Evolutionary conservation across 371 early-diverging fungal species (phyloP).

Genomic region (Cokeromyces recurvatus): DNA sequence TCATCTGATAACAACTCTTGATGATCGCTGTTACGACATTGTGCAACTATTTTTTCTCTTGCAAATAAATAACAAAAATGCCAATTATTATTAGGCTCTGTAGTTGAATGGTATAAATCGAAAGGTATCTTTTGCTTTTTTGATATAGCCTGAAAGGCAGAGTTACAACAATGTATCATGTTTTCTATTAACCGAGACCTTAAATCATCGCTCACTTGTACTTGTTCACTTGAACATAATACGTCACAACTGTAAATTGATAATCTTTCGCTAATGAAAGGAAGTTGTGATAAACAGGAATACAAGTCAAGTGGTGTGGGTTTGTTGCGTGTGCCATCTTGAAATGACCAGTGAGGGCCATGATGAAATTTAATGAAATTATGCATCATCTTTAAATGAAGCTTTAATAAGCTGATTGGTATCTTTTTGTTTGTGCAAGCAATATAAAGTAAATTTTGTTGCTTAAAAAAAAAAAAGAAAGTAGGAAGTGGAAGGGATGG

Average conservation of each 20-base stretch:
- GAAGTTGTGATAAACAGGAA: slow-evolving; percentile 20
- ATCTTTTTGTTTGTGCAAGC: slow-evolving; percentile 25
- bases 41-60: slow-evolving; percentile 33
- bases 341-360: slow-evolving; percentile 38
- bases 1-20: slow-evolving; percentile 17
- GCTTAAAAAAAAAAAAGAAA: slow-evolving; percentile 7
- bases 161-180: slow-evolving; percentile 23
- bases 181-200: slow-evolving; percentile 19
- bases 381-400: slow-evolving; percentile 33
- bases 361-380: slow-evolving; percentile 33
- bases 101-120: too few species aligned
- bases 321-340: too few species aligned
- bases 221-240: slow-evolving; percentile 33
- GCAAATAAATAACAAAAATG: slow-evolving; percentile 33
- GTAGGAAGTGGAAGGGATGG: not conserved
- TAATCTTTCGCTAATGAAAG: slow-evolving; percentile 14
- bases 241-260: slow-evolving; percentile 18
- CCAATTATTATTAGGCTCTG: slow-evolving; percentile 12
- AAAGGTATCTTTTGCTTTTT: too few species aligned
- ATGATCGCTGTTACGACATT: slow-evolving; percentile 17
- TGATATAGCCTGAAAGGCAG: slow-evolving; percentile 2
- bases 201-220: slow-evolving; percentile 39
- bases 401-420: slow-evolving; percentile 26
- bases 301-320: slow-evolving; percentile 14
- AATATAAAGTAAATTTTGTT: slow-evolving; percentile 26